Evolutionary conservation across 129 eudicot genomes (phyloP).

Genomic region (Flaveria ramosissima): DNA sequence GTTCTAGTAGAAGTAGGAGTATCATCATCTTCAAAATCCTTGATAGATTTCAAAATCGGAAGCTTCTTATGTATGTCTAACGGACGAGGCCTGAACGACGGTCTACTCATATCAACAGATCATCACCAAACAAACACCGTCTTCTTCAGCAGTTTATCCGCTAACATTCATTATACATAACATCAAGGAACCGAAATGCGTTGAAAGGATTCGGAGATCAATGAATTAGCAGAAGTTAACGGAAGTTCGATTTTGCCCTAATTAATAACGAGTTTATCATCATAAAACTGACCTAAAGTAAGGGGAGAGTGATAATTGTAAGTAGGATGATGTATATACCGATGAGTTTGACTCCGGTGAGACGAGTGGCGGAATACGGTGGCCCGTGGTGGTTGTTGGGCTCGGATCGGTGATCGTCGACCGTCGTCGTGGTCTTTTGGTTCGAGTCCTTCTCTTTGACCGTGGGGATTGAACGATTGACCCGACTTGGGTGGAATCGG

Average conservation of each 20-base stretch:
- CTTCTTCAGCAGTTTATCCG: conserved; percentile 9
- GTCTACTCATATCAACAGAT: conserved; percentile 77
- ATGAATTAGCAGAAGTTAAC: background rate
- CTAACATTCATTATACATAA: background rate
- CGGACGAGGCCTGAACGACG: conserved; percentile 88
- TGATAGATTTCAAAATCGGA: conserved; percentile 72
- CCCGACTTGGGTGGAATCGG: conserved; percentile 18
- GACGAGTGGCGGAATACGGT: background rate
- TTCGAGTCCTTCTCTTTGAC: background rate
- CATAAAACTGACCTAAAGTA: background rate
- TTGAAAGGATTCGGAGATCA: background rate
- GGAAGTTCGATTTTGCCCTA: conserved; percentile 5
- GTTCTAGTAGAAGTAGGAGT: conserved; percentile 72
- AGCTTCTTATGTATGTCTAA: conserved; percentile 86
- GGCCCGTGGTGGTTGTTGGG: background rate
- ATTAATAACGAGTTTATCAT: background rate
- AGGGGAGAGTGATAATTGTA: background rate
- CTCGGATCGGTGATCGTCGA: conserved; percentile 4
- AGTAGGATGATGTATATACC: background rate
- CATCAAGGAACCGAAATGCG: background rate
- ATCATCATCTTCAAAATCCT: conserved; percentile 93
- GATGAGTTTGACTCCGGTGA: background rate
- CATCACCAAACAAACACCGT: conserved; percentile 25
- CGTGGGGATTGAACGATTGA: background rate
- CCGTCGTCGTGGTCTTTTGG: background rate